Base-by-base conservation (phyloP, 805 yeast species). In the Wickerhamiella kurtzmanii region DNA sequence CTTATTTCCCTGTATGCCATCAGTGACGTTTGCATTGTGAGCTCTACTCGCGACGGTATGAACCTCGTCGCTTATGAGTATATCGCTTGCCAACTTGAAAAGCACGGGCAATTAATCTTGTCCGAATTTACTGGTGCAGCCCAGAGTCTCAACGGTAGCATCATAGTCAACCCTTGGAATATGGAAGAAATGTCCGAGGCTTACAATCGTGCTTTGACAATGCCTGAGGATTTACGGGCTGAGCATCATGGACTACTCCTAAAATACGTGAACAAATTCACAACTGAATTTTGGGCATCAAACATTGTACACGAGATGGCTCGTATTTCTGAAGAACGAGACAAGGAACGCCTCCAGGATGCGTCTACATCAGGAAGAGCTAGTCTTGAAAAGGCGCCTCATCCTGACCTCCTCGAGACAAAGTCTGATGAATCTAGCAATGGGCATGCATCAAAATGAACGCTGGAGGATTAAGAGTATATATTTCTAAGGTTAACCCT, bases 101-200 rank as follows among this genome's bases (percentile, higher is more conserved):
- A 78, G 51, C 79, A 86, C 52, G 99, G 99, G 6, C 78, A 87
- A 2, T 71, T 92, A 55, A 83, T 92, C 43, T 64, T 92, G 52
- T 81, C 94, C 38, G 99, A 92, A 66, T 92, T 92, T 67, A 92
- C 98, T 0, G 99, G 99, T 43, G 98, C 98, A n/a, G 97, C 98
- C 1, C 99, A 92, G 66, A 82, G 94, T 1, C 70, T 92, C 53
- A 89, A 92, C 60, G 99, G 99, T 20, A 87, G 95, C 1, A 63
- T 89, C 13, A 77, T 92, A 49, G 95, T 92, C 18, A 92, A 92
- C 60, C 99, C 99, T 2, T 92, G 99, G 99, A 92, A 89, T 62
- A 89, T 88, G 19, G 98, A 92, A 55, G 98, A 92, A 56, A 65
- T 89, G 60, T 79, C 94, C 17, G 83, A 77, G 39, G 82, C 96